Evolutionary conservation across 345 rosid genomes (phyloP).

Genomic region (Aquilaria yunnanensis): DNA sequence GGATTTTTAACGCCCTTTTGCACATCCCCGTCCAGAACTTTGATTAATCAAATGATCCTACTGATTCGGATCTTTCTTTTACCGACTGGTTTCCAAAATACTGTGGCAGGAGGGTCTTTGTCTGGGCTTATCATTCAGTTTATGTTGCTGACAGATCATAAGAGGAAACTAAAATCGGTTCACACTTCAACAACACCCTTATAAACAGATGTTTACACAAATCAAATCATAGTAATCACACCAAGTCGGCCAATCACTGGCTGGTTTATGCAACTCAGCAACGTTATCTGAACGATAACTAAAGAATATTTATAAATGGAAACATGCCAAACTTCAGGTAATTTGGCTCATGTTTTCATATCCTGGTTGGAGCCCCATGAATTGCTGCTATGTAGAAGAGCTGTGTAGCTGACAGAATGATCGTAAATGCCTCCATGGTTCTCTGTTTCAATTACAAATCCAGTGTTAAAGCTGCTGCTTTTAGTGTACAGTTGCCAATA

Average conservation of each 20-base stretch:
- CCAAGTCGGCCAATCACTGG: constrained; percentile 8
- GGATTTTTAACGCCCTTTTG: no score
- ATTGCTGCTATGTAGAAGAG: constrained; percentile 76
- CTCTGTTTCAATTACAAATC: constrained; percentile 43
- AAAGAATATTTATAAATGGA: background rate
- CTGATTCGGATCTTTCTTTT: no score
- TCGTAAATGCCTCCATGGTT: constrained; percentile 92
- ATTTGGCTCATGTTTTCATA: background rate
- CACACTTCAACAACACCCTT: no score
- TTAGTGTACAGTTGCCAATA: background rate
- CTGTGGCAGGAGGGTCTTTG: no score
- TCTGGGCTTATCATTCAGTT: no score
- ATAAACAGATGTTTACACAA: background rate
- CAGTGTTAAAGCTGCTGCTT: background rate
- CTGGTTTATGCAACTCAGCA: constrained; percentile 2
- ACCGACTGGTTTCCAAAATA: no score
- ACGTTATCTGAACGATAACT: background rate
- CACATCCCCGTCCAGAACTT: no score
- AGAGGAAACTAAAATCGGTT: no score
- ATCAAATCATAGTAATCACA: constrained; percentile 9
- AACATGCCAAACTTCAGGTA: background rate
- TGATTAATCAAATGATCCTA: no score
- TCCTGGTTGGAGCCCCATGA: constrained; percentile 27
- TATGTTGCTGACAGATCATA: no score
- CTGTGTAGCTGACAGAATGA: constrained; percentile 81